phyloP scores from a whole-genome alignment of 139 green algal species.

The Coelastrella sp. region DNA sequence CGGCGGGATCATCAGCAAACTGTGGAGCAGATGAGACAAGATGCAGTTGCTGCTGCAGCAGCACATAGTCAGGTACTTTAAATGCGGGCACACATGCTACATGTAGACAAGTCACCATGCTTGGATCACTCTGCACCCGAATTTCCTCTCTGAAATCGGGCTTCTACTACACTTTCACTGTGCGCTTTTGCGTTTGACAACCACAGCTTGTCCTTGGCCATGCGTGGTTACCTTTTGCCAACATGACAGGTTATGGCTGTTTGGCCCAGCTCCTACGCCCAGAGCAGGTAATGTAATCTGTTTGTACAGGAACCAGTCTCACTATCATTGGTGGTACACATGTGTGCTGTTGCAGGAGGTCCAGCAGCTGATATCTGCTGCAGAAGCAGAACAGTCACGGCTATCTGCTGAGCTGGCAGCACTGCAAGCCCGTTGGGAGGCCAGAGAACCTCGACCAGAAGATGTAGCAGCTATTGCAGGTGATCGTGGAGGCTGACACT shows the following conservation, averaged over 20 bases:
- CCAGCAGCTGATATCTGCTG: neutral
- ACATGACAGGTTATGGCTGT: too few species aligned
- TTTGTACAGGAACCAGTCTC: neutral
- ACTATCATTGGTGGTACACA: neutral
- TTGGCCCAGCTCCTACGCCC: too few species aligned
- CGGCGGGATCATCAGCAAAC: constrained; percentile 7
- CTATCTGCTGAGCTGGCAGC: neutral
- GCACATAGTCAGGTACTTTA: neutral
- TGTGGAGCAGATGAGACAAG: neutral
- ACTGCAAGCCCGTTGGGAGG: constrained; percentile 45
- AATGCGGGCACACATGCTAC: too few species aligned
- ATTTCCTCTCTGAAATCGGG: too few species aligned
- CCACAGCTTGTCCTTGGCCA: too few species aligned
- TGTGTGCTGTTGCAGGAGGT: neutral
- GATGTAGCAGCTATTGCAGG: constrained; percentile 60
- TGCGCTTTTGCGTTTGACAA: too few species aligned
- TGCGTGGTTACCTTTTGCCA: too few species aligned
- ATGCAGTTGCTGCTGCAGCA: constrained; percentile 41
- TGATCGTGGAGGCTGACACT: neutral
- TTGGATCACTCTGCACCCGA: too few species aligned
- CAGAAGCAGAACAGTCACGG: neutral
- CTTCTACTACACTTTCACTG: too few species aligned
- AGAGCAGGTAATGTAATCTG: neutral
- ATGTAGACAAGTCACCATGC: too few species aligned
- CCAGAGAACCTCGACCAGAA: constrained; percentile 65